Conservation (phyloP, 2,329 filamentous ascomycete genomes). For the Aspergillus quadricinctus region DNA sequence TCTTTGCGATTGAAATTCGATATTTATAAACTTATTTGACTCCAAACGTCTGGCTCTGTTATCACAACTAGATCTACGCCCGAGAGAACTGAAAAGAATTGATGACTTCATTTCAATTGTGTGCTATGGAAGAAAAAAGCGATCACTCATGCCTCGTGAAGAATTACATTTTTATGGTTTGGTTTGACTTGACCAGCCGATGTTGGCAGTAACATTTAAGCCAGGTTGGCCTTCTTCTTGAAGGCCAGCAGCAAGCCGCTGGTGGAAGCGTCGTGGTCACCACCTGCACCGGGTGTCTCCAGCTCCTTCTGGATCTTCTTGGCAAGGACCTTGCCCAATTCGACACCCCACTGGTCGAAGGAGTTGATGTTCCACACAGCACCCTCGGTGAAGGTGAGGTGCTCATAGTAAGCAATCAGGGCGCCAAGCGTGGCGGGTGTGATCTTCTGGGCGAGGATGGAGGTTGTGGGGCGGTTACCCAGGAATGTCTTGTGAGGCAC, state of each 20-base stretch:
- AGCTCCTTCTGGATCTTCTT: constrained; percentile 88
- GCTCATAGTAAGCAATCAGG: constrained; percentile 98
- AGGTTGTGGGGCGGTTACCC: constrained; percentile 94
- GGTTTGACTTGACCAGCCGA: neutral
- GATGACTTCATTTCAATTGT: neutral
- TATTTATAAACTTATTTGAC: neutral
- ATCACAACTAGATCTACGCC: neutral
- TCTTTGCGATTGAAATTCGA: neutral
- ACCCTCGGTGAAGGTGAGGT: constrained; percentile 95
- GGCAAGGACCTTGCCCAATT: constrained; percentile 91
- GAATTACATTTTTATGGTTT: constrained; percentile 11
- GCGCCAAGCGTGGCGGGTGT: constrained; percentile 91
- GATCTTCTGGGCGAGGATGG: constrained; percentile 88
- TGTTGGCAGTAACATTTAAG: constrained; percentile 17
- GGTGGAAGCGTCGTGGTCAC: constrained; percentile 80
- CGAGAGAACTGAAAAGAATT: neutral
- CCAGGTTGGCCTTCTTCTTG: constrained; percentile 66
- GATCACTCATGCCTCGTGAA: constrained; percentile 18
- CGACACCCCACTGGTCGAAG: constrained; percentile 99
- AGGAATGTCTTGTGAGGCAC: constrained; percentile 99
- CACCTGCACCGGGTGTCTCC: constrained; percentile 65
- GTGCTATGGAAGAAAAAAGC: constrained; percentile 6
- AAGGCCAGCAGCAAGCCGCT: constrained; percentile 86
- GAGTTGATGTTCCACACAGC: constrained; percentile 99
- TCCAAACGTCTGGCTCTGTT: neutral